A percentile compares a stretch with the other conserved stretches of the same genome.
Conservation (phyloP, 352 stramenopile genomes). For the Globisporangium middletonii region DNA sequence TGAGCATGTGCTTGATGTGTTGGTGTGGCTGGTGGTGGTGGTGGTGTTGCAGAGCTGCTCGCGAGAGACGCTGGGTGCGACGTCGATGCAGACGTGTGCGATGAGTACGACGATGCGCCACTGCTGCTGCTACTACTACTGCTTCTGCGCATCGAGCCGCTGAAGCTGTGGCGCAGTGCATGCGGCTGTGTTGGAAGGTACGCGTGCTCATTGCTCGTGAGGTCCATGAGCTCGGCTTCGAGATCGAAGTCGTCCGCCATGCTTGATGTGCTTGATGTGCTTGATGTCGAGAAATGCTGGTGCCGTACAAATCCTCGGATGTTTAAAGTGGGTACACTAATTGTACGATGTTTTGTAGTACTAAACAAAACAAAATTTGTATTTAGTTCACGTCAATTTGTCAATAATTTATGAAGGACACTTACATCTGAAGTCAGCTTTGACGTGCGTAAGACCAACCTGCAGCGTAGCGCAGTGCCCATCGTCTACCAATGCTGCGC, state of each 20-base stretch:
- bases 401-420: too few relatives aligned
- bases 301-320: too few relatives aligned
- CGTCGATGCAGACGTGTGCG: neutral
- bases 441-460: too few relatives aligned
- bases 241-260: conserved; percentile 26
- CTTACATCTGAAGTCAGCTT: too few relatives aligned
- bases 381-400: too few relatives aligned
- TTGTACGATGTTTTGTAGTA: too few relatives aligned
- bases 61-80: neutral
- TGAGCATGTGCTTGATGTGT: neutral
- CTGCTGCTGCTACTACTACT: neutral
- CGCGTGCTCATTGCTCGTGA: conserved; percentile 47
- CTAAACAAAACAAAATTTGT: too few relatives aligned
- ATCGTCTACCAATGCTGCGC: too few relatives aligned
- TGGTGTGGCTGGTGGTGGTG: neutral
- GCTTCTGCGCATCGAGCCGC: conserved; percentile 6
- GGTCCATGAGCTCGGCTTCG: conserved; percentile 59
- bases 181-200: conserved; percentile 35
- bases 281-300: too few relatives aligned
- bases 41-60: too few relatives aligned
- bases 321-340: too few relatives aligned
- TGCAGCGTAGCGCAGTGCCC: too few relatives aligned
- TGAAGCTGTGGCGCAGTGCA: conserved; percentile 12
- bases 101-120: neutral
- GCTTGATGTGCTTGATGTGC: neutral